Percentiles rank a stretch among this genome's conserved stretches.
These are phyloP conservation scores for Haplosporangium sp. DNA, from an alignment of 371 early-diverging fungal genomes.

Conservation along the genomic window DNA sequence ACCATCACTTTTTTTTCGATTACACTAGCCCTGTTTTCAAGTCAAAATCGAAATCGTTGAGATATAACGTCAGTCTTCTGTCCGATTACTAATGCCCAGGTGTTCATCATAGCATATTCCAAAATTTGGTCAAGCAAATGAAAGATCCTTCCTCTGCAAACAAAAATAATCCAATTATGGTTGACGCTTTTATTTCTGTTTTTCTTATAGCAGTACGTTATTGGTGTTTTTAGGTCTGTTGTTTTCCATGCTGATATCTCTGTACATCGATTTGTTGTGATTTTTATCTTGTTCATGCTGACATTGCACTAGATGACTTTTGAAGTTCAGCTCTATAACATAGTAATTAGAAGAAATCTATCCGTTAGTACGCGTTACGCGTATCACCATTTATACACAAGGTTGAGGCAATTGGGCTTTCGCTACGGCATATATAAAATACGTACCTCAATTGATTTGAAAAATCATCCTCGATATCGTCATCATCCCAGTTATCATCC, in stretches of 20 bases:
- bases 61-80: too few species aligned
- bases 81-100: too few species aligned
- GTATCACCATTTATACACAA: too few species aligned
- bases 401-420: too few species aligned
- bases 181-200: not conserved
- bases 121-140: too few species aligned
- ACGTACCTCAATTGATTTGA: constrained; percentile 83
- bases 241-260: not conserved
- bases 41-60: too few species aligned
- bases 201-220: not conserved
- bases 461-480: constrained; percentile 91
- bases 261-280: not conserved
- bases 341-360: not conserved
- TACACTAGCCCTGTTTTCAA: too few species aligned
- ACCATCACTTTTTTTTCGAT: too few species aligned
- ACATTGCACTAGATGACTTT: constrained; percentile 33
- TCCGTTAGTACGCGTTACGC: not conserved
- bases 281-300: constrained; percentile 11
- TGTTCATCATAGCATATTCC: too few species aligned
- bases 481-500: constrained; percentile 96
- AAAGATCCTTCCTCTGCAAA: too few species aligned
- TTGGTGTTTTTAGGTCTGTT: not conserved
- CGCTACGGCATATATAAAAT: not conserved
- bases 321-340: constrained; percentile 43
- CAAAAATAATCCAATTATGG: too few species aligned